Evolutionary conservation across 1,139 yeast species (phyloP).

Genomic region (Candida sp.): DNA sequence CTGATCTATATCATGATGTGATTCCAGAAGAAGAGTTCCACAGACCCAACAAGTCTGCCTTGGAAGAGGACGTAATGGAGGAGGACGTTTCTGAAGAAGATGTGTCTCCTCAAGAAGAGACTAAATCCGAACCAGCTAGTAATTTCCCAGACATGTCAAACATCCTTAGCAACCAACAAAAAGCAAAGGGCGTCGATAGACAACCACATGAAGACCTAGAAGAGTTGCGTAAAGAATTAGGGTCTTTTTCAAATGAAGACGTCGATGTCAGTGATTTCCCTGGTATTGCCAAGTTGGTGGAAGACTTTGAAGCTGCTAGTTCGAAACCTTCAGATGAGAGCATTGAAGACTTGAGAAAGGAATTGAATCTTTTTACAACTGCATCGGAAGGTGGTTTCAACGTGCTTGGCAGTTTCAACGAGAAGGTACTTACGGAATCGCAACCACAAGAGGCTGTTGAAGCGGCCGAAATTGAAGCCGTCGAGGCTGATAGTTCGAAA

Average conservation of each 20-base stretch:
- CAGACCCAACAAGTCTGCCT: not conserved
- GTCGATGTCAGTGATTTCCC: constrained; percentile 19
- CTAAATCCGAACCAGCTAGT: not conserved
- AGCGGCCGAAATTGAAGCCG: not conserved
- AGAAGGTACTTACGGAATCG: not conserved
- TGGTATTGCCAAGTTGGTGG: constrained; percentile 11
- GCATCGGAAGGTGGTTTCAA: not conserved
- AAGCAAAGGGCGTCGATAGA: constrained; percentile 2
- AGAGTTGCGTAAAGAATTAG: constrained; percentile 22
- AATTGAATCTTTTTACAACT: not conserved
- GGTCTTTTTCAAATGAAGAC: constrained; percentile 22
- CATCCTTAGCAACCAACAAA: constrained; percentile 6
- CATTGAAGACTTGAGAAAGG: constrained; percentile 10
- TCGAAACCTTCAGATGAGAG: constrained; percentile 6
- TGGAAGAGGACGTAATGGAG: not conserved
- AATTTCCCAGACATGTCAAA: constrained; percentile 7
- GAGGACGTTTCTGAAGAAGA: not conserved
- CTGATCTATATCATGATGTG: not conserved
- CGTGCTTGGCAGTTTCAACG: not conserved
- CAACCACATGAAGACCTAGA: constrained; percentile 8
- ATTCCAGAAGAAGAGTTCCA: not conserved
- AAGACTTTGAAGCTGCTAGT: constrained; percentile 9
- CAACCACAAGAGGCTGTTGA: not conserved
- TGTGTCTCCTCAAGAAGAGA: no score
- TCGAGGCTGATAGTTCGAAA: constrained; percentile 1